Percentiles rank a stretch among this genome's conserved stretches.
Evolutionary conservation across 257 asterid species (phyloP).

Genomic region (Fraxinus americana): DNA sequence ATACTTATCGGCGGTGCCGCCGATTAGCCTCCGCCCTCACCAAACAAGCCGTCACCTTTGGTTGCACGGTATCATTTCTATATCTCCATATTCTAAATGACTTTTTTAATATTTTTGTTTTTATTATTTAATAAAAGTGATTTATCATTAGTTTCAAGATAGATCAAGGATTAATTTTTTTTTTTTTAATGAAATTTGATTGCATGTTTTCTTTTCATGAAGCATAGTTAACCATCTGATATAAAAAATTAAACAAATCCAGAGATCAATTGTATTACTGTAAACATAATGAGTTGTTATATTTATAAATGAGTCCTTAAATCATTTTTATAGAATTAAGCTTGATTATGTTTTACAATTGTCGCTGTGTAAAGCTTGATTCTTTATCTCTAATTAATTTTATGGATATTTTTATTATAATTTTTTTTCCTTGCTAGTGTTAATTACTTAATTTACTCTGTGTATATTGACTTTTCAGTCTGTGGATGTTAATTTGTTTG

Average conservation of each 20-base stretch:
- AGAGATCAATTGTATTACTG: not conserved
- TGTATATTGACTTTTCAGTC: not conserved
- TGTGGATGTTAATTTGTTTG: not conserved
- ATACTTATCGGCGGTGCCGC: constrained; percentile 90
- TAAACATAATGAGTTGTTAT: too few relatives aligned
- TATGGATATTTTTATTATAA: too few relatives aligned
- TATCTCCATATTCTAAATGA: not conserved
- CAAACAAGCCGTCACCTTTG: constrained; percentile 64
- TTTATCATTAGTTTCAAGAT: not conserved
- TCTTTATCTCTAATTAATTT: too few relatives aligned
- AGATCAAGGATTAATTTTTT: not conserved
- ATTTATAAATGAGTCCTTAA: too few relatives aligned
- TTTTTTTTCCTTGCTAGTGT: too few relatives aligned
- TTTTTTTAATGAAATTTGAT: too few relatives aligned
- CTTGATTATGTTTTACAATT: too few relatives aligned
- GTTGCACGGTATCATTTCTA: constrained; percentile 58
- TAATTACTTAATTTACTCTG: not conserved
- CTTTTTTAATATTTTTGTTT: not conserved
- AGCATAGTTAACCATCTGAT: not conserved
- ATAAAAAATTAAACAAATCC: not conserved
- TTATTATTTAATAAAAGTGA: not conserved
- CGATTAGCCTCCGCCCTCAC: constrained; percentile 87
- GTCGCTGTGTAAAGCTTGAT: too few relatives aligned
- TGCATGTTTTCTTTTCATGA: too few relatives aligned
- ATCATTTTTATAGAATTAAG: too few relatives aligned